Base-by-base conservation (phyloP, 331 rosid species). In the Cydonia oblonga region DNA sequence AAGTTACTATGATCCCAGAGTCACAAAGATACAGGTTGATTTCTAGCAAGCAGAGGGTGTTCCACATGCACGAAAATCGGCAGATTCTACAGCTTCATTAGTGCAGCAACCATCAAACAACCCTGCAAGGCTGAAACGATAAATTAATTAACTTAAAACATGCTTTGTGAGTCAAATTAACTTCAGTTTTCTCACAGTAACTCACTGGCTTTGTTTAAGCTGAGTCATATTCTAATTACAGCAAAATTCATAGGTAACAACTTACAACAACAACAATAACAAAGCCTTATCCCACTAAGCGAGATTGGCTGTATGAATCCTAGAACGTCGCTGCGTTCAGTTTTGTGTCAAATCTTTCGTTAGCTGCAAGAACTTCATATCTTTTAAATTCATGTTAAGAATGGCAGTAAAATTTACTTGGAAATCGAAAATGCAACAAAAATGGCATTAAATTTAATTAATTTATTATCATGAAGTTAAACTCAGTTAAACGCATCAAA, bases 51-150 rank as follows among this genome's bases (percentile, higher is more conserved):
- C 59, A 76, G 77, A 2, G 6, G 64, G 75, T 42, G 62, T 64
- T 81, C 59, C 68, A 65, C 35, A 53, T 23, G 52, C 81, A 53
- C 84, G 5, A 76, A 76, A 79, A 53, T 49, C 53, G n/a, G 30
- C 64, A 66, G 18, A 49, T 26, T 26, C 42, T 66, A 64, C 61
- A 66, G 69, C 78, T 51, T 58, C 52, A 65, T 10, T 54, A 49
- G 26, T 42, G 42, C 75, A 76, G 42, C 42, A 38, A 38, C 42
- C 42, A 38, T 38, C 42, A 38, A 38, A 35, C 13, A 38, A 38
- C 42, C 42, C 54, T 29, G 18, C 32, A 38, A 38, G 42, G 42
- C 32, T 14, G 28, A 57, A 66, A 79, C 54, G n/a, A 16, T 13
- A n/a, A 65, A 53, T n/a, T 22, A 49, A 28, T 30, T 80, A 28